These are phyloP conservation scores for Tricholoma hemisulphureum DNA, from an alignment of 768 basidiomycete genomes.

Conservation along the genomic window DNA sequence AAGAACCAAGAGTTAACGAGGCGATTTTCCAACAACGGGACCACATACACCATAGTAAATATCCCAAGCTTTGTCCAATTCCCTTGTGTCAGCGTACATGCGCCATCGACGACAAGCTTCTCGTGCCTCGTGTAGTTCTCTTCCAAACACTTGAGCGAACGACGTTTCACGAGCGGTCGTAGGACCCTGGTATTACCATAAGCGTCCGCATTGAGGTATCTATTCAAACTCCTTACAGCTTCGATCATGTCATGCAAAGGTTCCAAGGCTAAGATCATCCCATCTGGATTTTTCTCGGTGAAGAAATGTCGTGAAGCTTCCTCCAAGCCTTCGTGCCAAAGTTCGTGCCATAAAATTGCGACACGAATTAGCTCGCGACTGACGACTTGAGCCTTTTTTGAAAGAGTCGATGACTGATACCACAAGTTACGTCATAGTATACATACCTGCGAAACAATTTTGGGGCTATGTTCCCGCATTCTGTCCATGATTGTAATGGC, in stretches of 20 bases:
- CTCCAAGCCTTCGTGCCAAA: slow-evolving; percentile 98
- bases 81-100: slow-evolving; percentile 79
- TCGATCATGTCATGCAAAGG: slow-evolving; percentile 93
- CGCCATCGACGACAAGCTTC: slow-evolving; percentile 88
- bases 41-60: slow-evolving; percentile 86
- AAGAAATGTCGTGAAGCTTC: slow-evolving; percentile 96
- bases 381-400: slow-evolving; percentile 71
- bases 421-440: neutral
- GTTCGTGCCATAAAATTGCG: slow-evolving; percentile 97
- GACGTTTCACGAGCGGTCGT: slow-evolving; percentile 93
- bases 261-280: slow-evolving; percentile 92
- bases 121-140: slow-evolving; percentile 88
- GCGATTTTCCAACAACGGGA: neutral
- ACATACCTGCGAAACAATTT: slow-evolving; percentile 80
- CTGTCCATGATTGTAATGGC: slow-evolving; percentile 86
- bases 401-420: neutral
- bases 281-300: slow-evolving; percentile 94
- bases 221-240: slow-evolving; percentile 51
- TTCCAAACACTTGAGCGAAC: slow-evolving; percentile 90
- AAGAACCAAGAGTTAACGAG: neutral
- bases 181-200: slow-evolving; percentile 61
- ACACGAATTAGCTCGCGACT: slow-evolving; percentile 95
- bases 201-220: neutral
- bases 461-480: slow-evolving; percentile 88
- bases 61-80: slow-evolving; percentile 98